Percentiles rank a stretch among this genome's conserved stretches.
Conservation (phyloP, 2,329 filamentous ascomycete species). For the Penicillium vulpinum region DNA sequence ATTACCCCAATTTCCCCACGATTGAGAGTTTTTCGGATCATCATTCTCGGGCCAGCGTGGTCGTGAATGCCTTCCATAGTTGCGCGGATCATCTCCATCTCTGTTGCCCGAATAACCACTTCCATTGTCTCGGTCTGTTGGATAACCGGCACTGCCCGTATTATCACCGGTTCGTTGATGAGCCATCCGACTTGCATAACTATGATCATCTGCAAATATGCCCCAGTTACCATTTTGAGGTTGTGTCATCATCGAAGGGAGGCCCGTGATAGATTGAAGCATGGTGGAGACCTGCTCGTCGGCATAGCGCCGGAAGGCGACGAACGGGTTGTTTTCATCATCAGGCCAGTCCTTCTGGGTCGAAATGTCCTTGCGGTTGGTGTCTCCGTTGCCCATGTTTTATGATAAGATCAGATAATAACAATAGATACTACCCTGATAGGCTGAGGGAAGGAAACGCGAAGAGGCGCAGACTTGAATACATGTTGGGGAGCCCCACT, state of each 20-base stretch:
- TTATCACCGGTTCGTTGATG: constrained; percentile 19
- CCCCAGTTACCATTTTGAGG: constrained; percentile 38
- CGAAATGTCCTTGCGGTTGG: constrained; percentile 11
- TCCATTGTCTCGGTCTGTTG: constrained; percentile 8
- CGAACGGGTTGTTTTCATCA: constrained; percentile 55
- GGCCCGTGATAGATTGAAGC: constrained; percentile 53
- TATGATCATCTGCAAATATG: constrained; percentile 35
- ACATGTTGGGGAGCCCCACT: constrained; percentile 37
- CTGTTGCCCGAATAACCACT: constrained; percentile 4
- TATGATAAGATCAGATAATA: neutral
- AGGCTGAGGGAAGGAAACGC: constrained; percentile 8
- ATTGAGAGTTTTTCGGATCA: constrained; percentile 27
- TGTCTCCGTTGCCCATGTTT: constrained; percentile 31
- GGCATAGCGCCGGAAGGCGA: constrained; percentile 61
- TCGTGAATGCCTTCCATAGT: constrained; percentile 3
- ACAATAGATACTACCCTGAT: constrained; percentile 1
- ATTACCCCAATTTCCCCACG: constrained; percentile 11
- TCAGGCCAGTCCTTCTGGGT: constrained; percentile 26
- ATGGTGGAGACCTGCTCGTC: constrained; percentile 59
- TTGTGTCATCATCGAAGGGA: constrained; percentile 40
- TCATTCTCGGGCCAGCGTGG: constrained; percentile 19
- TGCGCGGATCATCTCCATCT: constrained; percentile 9
- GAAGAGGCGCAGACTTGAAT: constrained; percentile 19
- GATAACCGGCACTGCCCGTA: constrained; percentile 6
- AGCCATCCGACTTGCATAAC: constrained; percentile 23